Evolutionary conservation across 768 basidiomycete species (phyloP), one percentile per base, ranked within the genome.

Genomic region (Lactifluus volemus): DNA sequence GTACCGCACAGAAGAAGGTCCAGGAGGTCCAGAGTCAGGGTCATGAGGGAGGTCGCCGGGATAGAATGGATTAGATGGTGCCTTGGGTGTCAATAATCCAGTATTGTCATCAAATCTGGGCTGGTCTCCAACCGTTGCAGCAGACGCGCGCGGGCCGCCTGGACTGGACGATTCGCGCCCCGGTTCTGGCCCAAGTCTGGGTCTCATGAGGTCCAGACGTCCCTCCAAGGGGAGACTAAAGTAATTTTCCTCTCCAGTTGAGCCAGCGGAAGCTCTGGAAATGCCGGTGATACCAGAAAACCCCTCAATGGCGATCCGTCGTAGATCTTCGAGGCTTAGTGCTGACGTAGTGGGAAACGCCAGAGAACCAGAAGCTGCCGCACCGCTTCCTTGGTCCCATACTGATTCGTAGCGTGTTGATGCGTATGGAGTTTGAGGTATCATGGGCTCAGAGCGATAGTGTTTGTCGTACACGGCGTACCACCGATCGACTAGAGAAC

Each of bases 401-500:
- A 78, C 86, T 17, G 92, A 82, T 15, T 81, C 73, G 69, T 89
- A 93, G 56, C 78, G 81, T 61, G 80, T 80, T 6, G 86, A 79
- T 60, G 84, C 79, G 70, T 92, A 88, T 15, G 77, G 75, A 44
- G 74, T 68, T 53, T 74, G 71, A 15, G 78, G 73, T 38, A 76
- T 67, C 30, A 73, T 70, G 42, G 77, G 67, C 38, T 81, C 73
- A 1, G 88, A 80, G 54, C 92, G 89, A 71, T 89, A 91, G 72
- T 96, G 84, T 49, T 75, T 82, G 76, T 98, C 94, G 68, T 96
- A 99, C 21, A 95, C 85, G 36, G 81, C 79, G 72, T 83, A 96
- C 96, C 96, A 99, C 45, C 86, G 84, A 70, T 95, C 86, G 34
- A 97, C 81, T 36, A 99, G 85, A 7, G 88, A 81, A 59, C 79